A percentile compares a stretch with the other conserved stretches of the same genome.
Evolutionary conservation across 1,284 basidiomycete genomes (phyloP).

Genomic region (Fistulinella cinereoalba): DNA sequence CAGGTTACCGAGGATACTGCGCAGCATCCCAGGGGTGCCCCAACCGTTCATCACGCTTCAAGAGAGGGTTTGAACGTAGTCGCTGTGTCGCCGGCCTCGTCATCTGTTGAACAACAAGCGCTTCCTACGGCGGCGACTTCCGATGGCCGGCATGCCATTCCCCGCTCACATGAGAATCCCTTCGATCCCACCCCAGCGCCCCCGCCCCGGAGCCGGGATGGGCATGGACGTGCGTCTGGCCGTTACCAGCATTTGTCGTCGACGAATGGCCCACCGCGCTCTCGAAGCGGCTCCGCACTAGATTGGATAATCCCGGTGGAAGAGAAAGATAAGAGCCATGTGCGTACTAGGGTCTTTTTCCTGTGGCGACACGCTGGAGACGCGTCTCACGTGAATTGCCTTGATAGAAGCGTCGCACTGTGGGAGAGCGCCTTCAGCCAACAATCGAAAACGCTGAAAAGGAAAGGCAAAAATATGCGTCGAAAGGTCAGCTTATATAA

Average conservation of each 20-base stretch:
- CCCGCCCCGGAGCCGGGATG: conserved; percentile 13
- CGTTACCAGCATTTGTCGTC: conserved; percentile 6
- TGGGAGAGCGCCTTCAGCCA: conserved; percentile 44
- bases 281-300: conserved; percentile 11
- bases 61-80: neutral
- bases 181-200: conserved; percentile 9
- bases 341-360: neutral
- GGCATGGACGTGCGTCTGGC: conserved; percentile 7
- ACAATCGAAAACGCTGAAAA: conserved; percentile 41
- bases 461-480: conserved; percentile 42
- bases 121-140: conserved; percentile 3
- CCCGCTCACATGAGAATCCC: conserved; percentile 7
- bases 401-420: conserved; percentile 21
- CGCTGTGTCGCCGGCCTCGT: conserved; percentile 5
- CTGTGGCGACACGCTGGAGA: neutral
- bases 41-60: neutral
- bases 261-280: neutral
- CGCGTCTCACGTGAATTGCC: neutral
- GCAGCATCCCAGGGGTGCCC: conserved; percentile 3
- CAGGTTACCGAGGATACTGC: neutral
- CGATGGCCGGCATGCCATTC: neutral
- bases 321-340: conserved; percentile 13
- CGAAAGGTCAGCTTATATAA: conserved; percentile 29
- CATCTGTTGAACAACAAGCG: conserved; percentile 7
- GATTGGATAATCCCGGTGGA: conserved; percentile 31